Evolutionary conservation across 129 eudicot genomes (phyloP).

Genomic region (Helichrysum umbraculigerum): DNA sequence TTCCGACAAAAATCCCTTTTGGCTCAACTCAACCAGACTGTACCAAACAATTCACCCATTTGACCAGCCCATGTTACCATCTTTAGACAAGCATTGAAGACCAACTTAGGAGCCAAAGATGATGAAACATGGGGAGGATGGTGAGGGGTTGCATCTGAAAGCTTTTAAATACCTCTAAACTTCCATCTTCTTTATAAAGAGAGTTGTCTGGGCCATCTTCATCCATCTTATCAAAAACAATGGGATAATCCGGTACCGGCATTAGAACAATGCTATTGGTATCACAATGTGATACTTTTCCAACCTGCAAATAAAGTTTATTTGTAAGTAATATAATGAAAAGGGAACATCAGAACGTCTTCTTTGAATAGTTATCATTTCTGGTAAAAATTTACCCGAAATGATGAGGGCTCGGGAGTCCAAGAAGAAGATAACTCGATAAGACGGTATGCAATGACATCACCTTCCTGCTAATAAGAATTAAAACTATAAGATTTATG

Average conservation of each 20-base stretch:
- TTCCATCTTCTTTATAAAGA: constrained; percentile 80
- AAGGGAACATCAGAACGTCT: neutral
- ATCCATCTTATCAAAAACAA: constrained; percentile 43
- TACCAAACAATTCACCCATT: neutral
- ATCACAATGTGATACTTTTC: constrained; percentile 51
- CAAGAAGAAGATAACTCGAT: constrained; percentile 86
- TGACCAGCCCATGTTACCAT: neutral
- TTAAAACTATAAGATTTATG: neutral
- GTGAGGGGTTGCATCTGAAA: neutral
- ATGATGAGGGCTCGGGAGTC: constrained; percentile 86
- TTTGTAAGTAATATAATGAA: neutral
- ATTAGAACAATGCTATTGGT: constrained; percentile 43
- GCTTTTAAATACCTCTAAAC: constrained; percentile 63
- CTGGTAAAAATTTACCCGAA: constrained; percentile 51
- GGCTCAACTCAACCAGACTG: neutral
- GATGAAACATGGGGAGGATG: neutral
- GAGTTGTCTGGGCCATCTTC: constrained; percentile 60
- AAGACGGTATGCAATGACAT: constrained; percentile 82
- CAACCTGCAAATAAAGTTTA: constrained; percentile 48
- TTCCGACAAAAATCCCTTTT: neutral
- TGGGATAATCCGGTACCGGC: constrained; percentile 71
- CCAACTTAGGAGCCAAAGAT: neutral
- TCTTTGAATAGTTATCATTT: neutral
- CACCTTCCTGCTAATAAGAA: constrained; percentile 64
- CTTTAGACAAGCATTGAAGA: neutral